These are phyloP conservation scores for Ensete ventricosum DNA, from an alignment of 176 grass and related monocot genomes.

Conservation along the genomic window DNA sequence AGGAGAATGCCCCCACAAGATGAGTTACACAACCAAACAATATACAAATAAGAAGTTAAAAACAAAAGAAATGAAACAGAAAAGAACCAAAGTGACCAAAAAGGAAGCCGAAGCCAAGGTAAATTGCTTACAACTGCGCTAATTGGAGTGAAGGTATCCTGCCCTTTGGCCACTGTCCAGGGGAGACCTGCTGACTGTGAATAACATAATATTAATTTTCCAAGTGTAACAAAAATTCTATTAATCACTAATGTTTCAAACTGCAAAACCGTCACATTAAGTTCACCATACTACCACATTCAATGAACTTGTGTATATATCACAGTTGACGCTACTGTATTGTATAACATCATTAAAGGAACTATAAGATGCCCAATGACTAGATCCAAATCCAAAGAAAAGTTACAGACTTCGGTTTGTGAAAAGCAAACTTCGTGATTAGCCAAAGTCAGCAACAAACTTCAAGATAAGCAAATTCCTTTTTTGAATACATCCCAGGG, in stretches of 20 bases:
- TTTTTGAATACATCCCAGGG: no score
- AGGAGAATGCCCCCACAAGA: not conserved
- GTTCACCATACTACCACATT: not conserved
- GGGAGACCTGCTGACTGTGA: conserved; percentile 77
- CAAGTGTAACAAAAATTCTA: not conserved
- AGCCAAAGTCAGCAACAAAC: not conserved
- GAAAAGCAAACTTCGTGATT: not conserved
- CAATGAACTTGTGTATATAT: not conserved
- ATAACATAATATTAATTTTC: not conserved
- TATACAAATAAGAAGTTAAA: not conserved
- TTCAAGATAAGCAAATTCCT: not conserved
- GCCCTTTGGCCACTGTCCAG: conserved; percentile 93
- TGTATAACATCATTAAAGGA: not conserved
- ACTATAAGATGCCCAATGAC: not conserved
- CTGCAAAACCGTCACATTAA: not conserved
- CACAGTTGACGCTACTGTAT: not conserved
- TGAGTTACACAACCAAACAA: not conserved
- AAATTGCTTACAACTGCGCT: conserved; percentile 64
- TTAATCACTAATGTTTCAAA: not conserved
- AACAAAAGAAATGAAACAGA: not conserved
- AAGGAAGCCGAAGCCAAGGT: not conserved
- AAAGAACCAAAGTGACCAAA: not conserved
- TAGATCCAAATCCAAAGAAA: not conserved
- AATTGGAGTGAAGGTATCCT: conserved; percentile 96
- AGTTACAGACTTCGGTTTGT: not conserved